Percentiles rank a stretch among this genome's conserved stretches.
phyloP scores from a whole-genome alignment of 202 grass and related monocot genomes.

The Zizania palustris region DNA sequence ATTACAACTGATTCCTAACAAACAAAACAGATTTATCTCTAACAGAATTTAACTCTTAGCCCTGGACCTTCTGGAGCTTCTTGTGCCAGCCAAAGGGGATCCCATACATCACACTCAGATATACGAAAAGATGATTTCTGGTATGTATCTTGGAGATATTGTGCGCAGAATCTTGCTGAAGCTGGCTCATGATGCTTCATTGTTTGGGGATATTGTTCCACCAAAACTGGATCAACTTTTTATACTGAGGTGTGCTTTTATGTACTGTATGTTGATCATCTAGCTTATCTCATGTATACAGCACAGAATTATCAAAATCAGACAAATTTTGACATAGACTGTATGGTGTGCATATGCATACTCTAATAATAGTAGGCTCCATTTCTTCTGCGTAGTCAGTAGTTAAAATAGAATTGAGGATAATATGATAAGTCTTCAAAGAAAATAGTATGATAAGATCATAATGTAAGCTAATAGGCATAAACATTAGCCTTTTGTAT shows the following conservation, averaged over 20 bases:
- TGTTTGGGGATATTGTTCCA: conserved; percentile 86
- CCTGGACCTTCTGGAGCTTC: too few species aligned
- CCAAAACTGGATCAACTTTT: conserved; percentile 79
- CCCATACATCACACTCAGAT: too few species aligned
- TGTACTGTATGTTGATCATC: neutral
- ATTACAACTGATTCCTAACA: too few species aligned
- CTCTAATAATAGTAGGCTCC: neutral
- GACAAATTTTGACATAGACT: neutral
- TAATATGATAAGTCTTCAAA: too few species aligned
- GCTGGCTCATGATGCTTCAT: conserved; percentile 68
- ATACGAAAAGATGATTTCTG: conserved; percentile 99
- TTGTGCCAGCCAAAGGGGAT: too few species aligned
- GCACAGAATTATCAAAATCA: neutral
- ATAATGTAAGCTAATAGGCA: neutral
- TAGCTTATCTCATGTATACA: neutral
- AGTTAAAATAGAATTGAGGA: too few species aligned
- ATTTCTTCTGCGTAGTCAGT: too few species aligned
- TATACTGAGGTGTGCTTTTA: conserved; percentile 61
- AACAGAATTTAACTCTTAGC: too few species aligned
- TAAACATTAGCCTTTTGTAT: neutral
- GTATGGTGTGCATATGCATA: neutral
- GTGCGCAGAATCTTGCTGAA: conserved; percentile 81
- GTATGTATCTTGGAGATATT: conserved; percentile 99
- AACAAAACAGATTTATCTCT: too few species aligned
- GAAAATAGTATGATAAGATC: neutral